Evolutionary conservation across 192 early-diverging fungal genomes (phyloP).

Genomic region (Coemansia sp.): DNA sequence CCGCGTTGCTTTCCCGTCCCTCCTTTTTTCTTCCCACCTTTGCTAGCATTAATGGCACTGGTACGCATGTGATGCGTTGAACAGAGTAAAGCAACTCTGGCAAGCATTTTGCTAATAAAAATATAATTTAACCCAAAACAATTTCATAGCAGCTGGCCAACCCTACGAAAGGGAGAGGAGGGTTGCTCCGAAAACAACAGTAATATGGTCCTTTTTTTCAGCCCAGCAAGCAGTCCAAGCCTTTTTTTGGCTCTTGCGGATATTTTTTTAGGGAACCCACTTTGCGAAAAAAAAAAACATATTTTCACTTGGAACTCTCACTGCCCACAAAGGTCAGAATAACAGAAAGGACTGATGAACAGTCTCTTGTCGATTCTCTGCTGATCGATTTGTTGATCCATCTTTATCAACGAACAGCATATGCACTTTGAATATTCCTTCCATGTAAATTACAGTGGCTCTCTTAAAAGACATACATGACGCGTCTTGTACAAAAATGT

Average conservation of each 20-base stretch:
- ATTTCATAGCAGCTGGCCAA: no score
- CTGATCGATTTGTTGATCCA: not conserved
- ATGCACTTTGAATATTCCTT: not conserved
- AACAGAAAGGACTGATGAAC: not conserved
- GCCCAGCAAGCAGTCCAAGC: no score
- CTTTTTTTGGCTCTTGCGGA: not conserved
- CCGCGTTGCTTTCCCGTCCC: not conserved
- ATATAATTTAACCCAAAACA: no score
- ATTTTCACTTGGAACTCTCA: not conserved
- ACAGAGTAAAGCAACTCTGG: not conserved
- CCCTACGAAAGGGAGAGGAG: no score
- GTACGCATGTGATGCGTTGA: not conserved
- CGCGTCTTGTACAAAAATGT: no score
- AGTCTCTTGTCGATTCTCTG: not conserved
- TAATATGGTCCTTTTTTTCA: no score
- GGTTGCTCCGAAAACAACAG: no score
- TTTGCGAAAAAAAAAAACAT: not conserved
- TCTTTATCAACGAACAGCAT: not conserved
- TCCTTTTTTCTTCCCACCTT: not conserved
- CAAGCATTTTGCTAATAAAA: no score
- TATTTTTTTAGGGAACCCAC: not conserved
- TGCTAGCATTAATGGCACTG: not conserved
- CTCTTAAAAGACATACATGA: no score
- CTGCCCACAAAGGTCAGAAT: not conserved
- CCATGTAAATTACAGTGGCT: no score